Evolutionary conservation across 805 yeast genomes (phyloP).

Genomic region (Cyberlindnera lachancei): DNA sequence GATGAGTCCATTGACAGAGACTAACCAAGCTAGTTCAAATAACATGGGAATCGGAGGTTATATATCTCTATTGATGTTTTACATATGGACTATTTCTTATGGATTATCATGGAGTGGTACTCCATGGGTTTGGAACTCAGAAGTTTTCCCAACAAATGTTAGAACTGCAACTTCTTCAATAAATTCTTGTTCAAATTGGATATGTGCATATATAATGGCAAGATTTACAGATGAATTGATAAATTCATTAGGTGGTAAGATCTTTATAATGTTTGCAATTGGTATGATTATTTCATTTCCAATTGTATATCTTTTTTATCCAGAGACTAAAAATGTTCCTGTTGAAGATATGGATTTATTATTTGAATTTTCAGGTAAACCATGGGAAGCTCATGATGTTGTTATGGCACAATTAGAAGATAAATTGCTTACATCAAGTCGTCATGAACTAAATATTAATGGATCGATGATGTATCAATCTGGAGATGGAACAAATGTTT

Average conservation of each 20-base stretch:
- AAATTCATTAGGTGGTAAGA: slow-evolving; percentile 10
- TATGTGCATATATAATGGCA: slow-evolving; percentile 15
- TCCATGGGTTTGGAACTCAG: slow-evolving; percentile 16
- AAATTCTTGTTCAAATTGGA: slow-evolving; percentile 14
- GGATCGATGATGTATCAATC: too few relatives aligned
- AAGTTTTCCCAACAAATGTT: slow-evolving; percentile 11
- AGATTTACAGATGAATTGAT: slow-evolving; percentile 14
- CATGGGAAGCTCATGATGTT: slow-evolving; percentile 6
- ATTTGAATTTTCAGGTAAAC: slow-evolving; percentile 14
- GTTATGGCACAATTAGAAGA: too few relatives aligned
- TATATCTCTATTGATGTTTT: slow-evolving; percentile 11
- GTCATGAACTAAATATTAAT: too few relatives aligned
- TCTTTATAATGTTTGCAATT: slow-evolving; percentile 19
- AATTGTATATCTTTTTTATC: slow-evolving; percentile 29
- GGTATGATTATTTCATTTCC: slow-evolving; percentile 11
- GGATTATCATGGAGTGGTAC: slow-evolving; percentile 14
- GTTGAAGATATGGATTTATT: slow-evolving; percentile 35
- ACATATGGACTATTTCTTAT: slow-evolving; percentile 14
- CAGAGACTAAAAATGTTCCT: slow-evolving; percentile 38
- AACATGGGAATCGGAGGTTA: slow-evolving; percentile 5
- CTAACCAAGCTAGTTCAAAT: not conserved
- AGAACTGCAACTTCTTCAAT: slow-evolving; percentile 7
- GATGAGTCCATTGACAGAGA: slow-evolving; percentile 3
- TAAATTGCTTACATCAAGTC: too few relatives aligned
- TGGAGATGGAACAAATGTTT: too few relatives aligned